phyloP scores from a whole-genome alignment of 208 protist genomes.

The Leishmania tropica region DNA sequence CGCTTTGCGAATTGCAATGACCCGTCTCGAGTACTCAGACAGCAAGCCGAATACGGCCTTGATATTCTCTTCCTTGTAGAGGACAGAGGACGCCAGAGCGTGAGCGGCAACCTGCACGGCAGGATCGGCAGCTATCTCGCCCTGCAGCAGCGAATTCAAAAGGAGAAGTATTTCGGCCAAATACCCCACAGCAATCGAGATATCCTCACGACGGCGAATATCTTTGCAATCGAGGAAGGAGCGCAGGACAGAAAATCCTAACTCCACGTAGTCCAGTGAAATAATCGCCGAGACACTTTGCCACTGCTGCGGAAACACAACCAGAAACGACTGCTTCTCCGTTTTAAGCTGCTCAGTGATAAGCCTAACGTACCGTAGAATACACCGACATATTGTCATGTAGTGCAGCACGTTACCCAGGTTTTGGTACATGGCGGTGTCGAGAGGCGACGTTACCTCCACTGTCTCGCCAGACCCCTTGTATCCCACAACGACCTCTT shows the following conservation, averaged over 20 bases:
- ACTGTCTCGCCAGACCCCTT: slow-evolving; percentile 65
- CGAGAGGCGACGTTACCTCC: slow-evolving; percentile 64
- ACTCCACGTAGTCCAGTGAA: slow-evolving; percentile 66
- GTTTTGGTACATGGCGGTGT: slow-evolving; percentile 52
- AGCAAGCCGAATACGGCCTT: slow-evolving; percentile 72
- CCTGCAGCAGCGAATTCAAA: slow-evolving; percentile 74
- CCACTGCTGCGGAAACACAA: slow-evolving; percentile 79
- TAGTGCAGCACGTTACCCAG: slow-evolving; percentile 62
- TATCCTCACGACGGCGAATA: slow-evolving; percentile 57
- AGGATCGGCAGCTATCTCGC: slow-evolving; percentile 66
- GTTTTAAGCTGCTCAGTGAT: slow-evolving; percentile 54
- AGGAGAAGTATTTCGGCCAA: slow-evolving; percentile 79
- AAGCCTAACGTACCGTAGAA: slow-evolving; percentile 76
- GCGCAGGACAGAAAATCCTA: slow-evolving; percentile 69
- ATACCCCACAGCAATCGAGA: slow-evolving; percentile 58
- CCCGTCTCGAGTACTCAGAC: slow-evolving; percentile 41
- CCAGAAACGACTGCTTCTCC: slow-evolving; percentile 37
- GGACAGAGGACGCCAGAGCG: slow-evolving; percentile 77
- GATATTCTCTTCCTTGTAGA: slow-evolving; percentile 88
- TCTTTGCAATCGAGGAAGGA: slow-evolving; percentile 69
- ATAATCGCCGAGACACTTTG: slow-evolving; percentile 76
- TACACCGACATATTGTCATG: slow-evolving; percentile 60
- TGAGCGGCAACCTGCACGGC: slow-evolving; percentile 71
- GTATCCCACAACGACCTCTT: slow-evolving; percentile 59
- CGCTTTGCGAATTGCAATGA: slow-evolving; percentile 40